Conservation (phyloP, 208 protist genomes). For the Acanthamoeba rhysodes region DNA sequence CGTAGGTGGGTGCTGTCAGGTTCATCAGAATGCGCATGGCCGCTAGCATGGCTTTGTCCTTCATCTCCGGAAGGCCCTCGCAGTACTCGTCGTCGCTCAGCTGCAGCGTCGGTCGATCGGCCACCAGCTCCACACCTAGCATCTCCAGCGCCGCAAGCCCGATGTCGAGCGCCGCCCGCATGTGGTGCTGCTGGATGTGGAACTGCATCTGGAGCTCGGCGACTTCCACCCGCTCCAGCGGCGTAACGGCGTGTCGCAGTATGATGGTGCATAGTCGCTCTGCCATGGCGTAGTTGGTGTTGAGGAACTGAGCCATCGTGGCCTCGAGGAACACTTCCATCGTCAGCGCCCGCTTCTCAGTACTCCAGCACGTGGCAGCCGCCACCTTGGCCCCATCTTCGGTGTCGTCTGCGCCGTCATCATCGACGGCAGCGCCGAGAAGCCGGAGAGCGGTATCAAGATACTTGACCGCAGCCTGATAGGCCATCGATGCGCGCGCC, state of each 20-base stretch:
- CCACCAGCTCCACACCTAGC: conserved; percentile 45
- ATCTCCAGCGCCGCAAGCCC: conserved; percentile 62
- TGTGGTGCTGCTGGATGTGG: conserved; percentile 74
- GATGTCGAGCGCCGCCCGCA: conserved; percentile 64
- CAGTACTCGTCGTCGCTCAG: conserved; percentile 71
- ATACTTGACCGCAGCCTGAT: conserved; percentile 55
- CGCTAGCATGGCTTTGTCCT: conserved; percentile 65
- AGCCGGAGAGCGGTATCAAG: conserved; percentile 29
- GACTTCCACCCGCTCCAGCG: conserved; percentile 1
- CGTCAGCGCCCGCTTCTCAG: not conserved
- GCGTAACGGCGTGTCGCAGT: conserved; percentile 33
- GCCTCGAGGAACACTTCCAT: conserved; percentile 71
- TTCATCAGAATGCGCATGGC: conserved; percentile 76
- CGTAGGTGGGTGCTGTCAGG: conserved; percentile 48
- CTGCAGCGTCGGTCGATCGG: not conserved
- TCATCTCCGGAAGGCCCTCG: conserved; percentile 39
- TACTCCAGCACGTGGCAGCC: not conserved
- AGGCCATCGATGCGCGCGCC: conserved; percentile 54
- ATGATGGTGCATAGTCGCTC: conserved; percentile 61
- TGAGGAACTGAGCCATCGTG: conserved; percentile 52
- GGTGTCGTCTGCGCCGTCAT: no score
- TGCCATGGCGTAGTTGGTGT: conserved; percentile 1
- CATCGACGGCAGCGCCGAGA: no score
- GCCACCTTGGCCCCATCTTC: no score
- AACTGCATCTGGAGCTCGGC: conserved; percentile 71